These are phyloP conservation scores for Talaromyces sp. DNA, from an alignment of 2,329 filamentous ascomycete species.

Conservation along the genomic window DNA sequence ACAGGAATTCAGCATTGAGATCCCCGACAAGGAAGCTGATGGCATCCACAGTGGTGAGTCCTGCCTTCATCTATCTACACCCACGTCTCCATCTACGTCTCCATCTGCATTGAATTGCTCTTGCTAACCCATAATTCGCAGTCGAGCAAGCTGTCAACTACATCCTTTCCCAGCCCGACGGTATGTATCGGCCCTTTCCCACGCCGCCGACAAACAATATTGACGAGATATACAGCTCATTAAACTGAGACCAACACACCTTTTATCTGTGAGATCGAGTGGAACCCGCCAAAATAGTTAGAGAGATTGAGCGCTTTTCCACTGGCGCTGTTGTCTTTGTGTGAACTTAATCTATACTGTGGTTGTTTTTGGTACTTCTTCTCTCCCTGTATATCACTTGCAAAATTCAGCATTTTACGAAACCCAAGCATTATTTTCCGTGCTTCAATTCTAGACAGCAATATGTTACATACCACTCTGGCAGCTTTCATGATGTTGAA, in stretches of 20 bases:
- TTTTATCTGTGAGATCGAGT: constrained; percentile 25
- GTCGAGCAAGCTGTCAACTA: constrained; percentile 94
- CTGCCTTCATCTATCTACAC: neutral
- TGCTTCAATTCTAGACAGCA: neutral
- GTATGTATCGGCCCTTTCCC: constrained; percentile 49
- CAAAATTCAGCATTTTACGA: constrained; percentile 11
- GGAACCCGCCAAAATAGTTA: constrained; percentile 19
- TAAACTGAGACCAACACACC: constrained; percentile 26
- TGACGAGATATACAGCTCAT: constrained; percentile 23
- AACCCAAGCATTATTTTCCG: neutral
- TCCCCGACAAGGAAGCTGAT: constrained; percentile 95
- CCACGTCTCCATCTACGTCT: constrained; percentile 7
- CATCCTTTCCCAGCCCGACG: constrained; percentile 87
- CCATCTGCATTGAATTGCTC: neutral
- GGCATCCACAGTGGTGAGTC: constrained; percentile 83
- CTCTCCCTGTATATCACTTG: constrained; percentile 41
- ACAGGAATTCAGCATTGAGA: constrained; percentile 85
- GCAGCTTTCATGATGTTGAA: neutral
- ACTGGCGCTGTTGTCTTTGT: constrained; percentile 11
- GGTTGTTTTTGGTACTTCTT: constrained; percentile 26
- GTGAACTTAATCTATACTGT: constrained; percentile 33
- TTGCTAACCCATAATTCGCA: constrained; percentile 32
- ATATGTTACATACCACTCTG: neutral
- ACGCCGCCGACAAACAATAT: neutral
- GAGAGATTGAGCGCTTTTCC: constrained; percentile 25